These are phyloP conservation scores for Puccinia sorghi DNA, from an alignment of 1,284 basidiomycete species.

Conservation along the genomic window DNA sequence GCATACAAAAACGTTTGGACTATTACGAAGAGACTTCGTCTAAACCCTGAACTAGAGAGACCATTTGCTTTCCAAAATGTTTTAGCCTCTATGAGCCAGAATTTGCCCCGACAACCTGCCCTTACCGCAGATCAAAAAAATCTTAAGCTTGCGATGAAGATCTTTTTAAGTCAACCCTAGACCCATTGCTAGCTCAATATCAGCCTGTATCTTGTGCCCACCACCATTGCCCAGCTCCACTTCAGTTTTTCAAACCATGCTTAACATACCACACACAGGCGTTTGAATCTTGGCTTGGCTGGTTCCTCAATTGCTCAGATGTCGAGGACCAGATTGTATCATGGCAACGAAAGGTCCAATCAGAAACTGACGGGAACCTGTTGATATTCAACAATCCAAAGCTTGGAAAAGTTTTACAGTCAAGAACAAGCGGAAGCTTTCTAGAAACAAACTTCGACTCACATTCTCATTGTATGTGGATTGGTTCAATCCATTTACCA, in stretches of 20 bases:
- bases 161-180: not conserved
- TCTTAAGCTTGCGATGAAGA: not conserved
- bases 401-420: not conserved
- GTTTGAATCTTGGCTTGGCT: not conserved
- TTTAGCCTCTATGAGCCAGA: conserved; percentile 1
- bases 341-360: not conserved
- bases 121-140: conserved; percentile 1
- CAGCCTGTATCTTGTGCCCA: not conserved
- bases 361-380: not conserved
- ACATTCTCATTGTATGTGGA: not conserved
- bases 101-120: not conserved
- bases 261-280: not conserved
- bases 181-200: not conserved
- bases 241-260: not conserved
- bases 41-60: conserved; percentile 3
- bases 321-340: not conserved
- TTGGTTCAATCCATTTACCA: not conserved
- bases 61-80: conserved; percentile 10
- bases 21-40: not conserved
- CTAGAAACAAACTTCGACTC: not conserved
- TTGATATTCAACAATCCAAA: not conserved
- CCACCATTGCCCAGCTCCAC: not conserved
- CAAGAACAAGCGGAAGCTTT: not conserved
- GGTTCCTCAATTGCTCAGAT: not conserved
- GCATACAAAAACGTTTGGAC: not conserved